Percentiles rank a stretch among this genome's conserved stretches.
Conservation (phyloP, 2,329 filamentous ascomycete genomes). For the Sarocladiaceae sp. region DNA sequence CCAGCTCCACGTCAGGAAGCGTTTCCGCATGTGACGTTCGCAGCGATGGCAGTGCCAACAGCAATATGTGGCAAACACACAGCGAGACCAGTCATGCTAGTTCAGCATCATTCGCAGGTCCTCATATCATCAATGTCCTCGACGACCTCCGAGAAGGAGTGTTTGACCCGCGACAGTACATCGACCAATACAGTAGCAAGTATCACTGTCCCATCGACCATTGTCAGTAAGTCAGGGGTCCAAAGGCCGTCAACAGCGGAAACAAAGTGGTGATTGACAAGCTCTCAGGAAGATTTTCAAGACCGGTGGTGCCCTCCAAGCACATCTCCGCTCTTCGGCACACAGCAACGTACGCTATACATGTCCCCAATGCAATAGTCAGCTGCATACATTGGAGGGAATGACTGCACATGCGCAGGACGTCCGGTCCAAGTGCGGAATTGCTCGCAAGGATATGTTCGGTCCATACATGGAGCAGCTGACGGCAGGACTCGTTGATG, state of each 20-base stretch:
- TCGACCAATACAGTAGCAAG: constrained; percentile 29
- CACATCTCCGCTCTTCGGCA: constrained; percentile 37
- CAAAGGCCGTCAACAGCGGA: too few species aligned
- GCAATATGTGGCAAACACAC: neutral
- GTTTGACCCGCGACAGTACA: constrained; percentile 33
- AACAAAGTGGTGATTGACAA: too few species aligned
- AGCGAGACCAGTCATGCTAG: too few species aligned
- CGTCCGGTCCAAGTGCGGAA: constrained; percentile 32
- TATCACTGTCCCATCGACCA: constrained; percentile 47
- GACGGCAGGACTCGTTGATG: constrained; percentile 31
- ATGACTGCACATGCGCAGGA: constrained; percentile 45
- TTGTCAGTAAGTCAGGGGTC: constrained; percentile 39
- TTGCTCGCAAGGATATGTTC: constrained; percentile 29
- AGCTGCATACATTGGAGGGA: constrained; percentile 34
- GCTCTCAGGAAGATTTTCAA: constrained; percentile 34
- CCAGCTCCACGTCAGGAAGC: too few species aligned
- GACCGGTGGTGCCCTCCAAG: constrained; percentile 22
- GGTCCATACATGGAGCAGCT: constrained; percentile 30
- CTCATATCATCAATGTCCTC: too few species aligned
- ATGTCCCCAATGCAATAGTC: constrained; percentile 39
- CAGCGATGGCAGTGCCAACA: constrained; percentile 1
- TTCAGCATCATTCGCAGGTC: too few species aligned
- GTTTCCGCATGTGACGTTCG: neutral
- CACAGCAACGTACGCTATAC: constrained; percentile 29
- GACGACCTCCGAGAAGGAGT: neutral